Base-by-base conservation (phyloP, 1,139 yeast genomes). In the Kluyveromyces marxianus region DNA sequence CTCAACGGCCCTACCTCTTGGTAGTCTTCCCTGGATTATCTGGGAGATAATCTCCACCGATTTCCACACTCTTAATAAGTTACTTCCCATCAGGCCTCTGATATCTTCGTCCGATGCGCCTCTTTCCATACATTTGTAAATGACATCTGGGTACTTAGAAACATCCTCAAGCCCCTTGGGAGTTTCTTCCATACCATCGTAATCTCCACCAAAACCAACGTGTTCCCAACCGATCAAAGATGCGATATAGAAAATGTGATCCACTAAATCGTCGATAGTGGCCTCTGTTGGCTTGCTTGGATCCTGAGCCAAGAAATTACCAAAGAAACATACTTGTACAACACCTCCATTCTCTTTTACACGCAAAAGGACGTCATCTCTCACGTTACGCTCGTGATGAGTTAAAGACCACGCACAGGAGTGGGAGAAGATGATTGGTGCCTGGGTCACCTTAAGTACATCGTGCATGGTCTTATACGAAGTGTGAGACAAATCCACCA, bases 191-290 rank as follows among this genome's bases (percentile, higher is more conserved):
- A 75, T 75, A 25, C 80, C 80, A 54, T 76, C 81, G 50, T 74
- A 75, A 56, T 76, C 81, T 2, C 75, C 69, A 1, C 81, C 81
- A 32, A 76, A 58, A 0, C 80, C 80, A 38, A 76, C 79, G 56
- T 73, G 75, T 32, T 71, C 76, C 78, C 78, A 75, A 1, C 80
- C 81, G 44, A 74, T 70, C 4, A 69, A 50, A 29, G 71, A 58
- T 26, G 73, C 69, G 24, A 75, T 63, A 52, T 76, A 67, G 36
- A 65, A 53, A 27, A 74, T 65, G 57, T 76, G 80, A 35, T 67
- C 69, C 1, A 69, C 76, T 1, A 77, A 79, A 54, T 75, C 77
- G 14, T 74, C 74, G 37, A 76, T 70, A 3, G 75, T 67, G 10
- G 63, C 67, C 2, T 48, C 48, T 2, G 44, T 50, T 5, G 49